Base-by-base conservation (phyloP, 2,329 filamentous ascomycete genomes). In the Cladosporium sp. region DNA sequence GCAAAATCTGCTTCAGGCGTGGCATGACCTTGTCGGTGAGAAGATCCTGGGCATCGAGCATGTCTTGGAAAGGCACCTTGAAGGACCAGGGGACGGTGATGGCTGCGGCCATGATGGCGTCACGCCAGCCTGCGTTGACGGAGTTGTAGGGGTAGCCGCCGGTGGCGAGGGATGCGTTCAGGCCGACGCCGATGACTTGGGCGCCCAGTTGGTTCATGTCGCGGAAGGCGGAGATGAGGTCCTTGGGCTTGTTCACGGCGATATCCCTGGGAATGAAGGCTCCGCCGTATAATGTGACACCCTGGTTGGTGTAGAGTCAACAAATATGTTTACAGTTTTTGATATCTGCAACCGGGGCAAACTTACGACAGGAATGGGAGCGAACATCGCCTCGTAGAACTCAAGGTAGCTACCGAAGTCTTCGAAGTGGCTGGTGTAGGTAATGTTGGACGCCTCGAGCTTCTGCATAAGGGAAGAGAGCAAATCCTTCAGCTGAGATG, bases 381-480 rank as follows among this genome's bases (percentile, higher is more conserved):
- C 68, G 49, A 74, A 71, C 73, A 78, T 75, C 55, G 62, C 67
- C 14, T 74, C 68, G 67, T 74, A 80, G 56, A 78, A 68, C 12
- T 71, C 68, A 2, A 76, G 69, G 59, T 77, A 80, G 62, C 68
- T 73, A 11, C 68, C 59, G 61, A 76, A 79, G 14, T 78, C 70
- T 3, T 68, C 68, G 16, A 74, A 69, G 49, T 72, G 69, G 55
- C 69, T 58, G 1, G 60, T 75, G 57, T 79, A 79, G 5, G 69
- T 69, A 62, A 81, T 77, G 5, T 72, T 72, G 29, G 77, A 71
- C 14, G 69, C 61, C 21, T 78, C 73, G 8, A 86, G 78, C 6
- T 73, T 76, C n/a, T 74, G 69, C 5, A 75, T 73, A 65, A 84
- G 82, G 1, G 83, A 81, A 3, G 74, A 68, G n/a, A 87, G 73